These are phyloP conservation scores for Euphorbia peplus DNA, from an alignment of 345 rosid genomes.

Conservation along the genomic window DNA sequence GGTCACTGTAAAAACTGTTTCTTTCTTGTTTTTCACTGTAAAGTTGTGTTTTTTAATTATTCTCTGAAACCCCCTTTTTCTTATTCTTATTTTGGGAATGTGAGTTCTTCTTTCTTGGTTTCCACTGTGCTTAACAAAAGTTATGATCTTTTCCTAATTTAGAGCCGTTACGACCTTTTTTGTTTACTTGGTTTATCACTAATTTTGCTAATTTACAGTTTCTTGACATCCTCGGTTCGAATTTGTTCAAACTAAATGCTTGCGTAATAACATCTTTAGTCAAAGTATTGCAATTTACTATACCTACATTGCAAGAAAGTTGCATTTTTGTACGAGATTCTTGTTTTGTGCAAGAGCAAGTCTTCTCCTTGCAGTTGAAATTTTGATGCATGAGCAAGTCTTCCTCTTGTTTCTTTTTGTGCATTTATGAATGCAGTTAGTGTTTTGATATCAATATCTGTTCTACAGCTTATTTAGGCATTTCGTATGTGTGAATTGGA, in stretches of 20 bases:
- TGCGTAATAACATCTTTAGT: not conserved
- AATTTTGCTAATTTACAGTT: not conserved
- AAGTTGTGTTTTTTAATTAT: not conserved
- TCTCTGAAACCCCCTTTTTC: not conserved
- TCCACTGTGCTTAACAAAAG: not conserved
- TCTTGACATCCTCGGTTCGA: not conserved
- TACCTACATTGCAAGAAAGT: not conserved
- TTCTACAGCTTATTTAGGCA: not conserved
- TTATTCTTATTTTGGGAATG: not conserved
- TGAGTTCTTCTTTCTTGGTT: not conserved
- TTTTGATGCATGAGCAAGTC: not conserved
- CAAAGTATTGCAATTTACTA: not conserved
- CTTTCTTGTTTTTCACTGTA: not conserved
- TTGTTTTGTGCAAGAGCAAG: too few species aligned
- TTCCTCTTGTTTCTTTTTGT: not conserved
- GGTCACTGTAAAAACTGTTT: not conserved
- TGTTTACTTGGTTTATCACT: not conserved
- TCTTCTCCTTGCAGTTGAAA: not conserved
- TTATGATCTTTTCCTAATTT: not conserved
- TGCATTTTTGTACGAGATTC: not conserved
- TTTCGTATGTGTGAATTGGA: not conserved
- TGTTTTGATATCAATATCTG: not conserved
- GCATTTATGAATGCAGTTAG: not conserved
- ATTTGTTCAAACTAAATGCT: not conserved
- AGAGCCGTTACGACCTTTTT: too few species aligned